Conservation (phyloP, 73 alveolate genomes). For the Paramecium sexaurelia region DNA sequence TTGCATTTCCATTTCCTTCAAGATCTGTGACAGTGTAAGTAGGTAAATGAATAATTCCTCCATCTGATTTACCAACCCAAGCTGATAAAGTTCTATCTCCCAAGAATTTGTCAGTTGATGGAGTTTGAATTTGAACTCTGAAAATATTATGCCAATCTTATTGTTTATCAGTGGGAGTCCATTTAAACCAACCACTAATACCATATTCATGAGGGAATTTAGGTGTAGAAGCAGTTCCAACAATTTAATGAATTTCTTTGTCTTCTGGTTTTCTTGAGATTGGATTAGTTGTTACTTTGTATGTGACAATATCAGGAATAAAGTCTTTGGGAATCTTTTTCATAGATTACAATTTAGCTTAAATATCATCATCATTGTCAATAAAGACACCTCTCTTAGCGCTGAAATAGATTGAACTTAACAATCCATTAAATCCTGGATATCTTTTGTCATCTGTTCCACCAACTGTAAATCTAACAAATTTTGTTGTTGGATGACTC, state of each 20-base stretch:
- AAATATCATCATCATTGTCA: slow-evolving; percentile 7
- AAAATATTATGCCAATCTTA: not conserved
- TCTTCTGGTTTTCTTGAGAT: not conserved
- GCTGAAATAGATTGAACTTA: not conserved
- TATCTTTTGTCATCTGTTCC: not conserved
- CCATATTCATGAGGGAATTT: slow-evolving; percentile 54
- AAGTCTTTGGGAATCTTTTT: not conserved
- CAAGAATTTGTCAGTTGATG: not conserved
- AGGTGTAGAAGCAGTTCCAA: not conserved
- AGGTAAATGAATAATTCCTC: slow-evolving; percentile 6
- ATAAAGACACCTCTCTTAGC: not conserved
- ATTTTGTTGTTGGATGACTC: not conserved
- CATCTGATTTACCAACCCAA: slow-evolving; percentile 21
- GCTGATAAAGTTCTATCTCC: slow-evolving; percentile 23
- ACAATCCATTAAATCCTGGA: slow-evolving; percentile 3
- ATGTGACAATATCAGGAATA: not conserved
- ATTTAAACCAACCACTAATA: slow-evolving; percentile 1
- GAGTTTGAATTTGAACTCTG: not conserved
- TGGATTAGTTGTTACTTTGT: not conserved
- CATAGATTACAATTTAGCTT: not conserved
- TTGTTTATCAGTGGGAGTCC: not conserved
- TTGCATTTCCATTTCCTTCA: not conserved
- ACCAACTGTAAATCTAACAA: not conserved
- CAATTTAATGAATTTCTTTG: not conserved
- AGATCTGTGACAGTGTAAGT: not conserved